A percentile compares a stretch with the other conserved stretches of the same genome.
phyloP scores from a whole-genome alignment of 768 basidiomycete species.

The Leucosporidium creatinivorum region DNA sequence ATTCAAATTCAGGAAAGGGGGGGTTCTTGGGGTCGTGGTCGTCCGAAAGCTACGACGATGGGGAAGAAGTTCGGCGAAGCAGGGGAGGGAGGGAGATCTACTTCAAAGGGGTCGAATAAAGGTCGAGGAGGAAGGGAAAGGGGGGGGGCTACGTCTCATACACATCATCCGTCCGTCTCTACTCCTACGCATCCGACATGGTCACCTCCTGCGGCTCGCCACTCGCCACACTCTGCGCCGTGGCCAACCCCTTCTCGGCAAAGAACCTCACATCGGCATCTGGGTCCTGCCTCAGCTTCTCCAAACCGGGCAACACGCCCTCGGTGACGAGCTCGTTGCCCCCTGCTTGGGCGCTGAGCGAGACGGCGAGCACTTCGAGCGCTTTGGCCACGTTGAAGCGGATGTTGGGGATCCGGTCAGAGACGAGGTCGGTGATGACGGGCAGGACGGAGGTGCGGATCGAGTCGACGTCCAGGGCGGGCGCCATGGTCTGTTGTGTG shows the following conservation, averaged over 20 bases:
- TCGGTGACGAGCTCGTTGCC: slow-evolving; percentile 67
- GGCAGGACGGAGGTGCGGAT: slow-evolving; percentile 76
- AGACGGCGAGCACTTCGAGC: slow-evolving; percentile 73
- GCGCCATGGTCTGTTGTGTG: slow-evolving; percentile 72
- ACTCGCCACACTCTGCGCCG: slow-evolving; percentile 19
- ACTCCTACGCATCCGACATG: slow-evolving; percentile 25
- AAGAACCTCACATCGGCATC: slow-evolving; percentile 98
- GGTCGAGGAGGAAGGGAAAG: not conserved
- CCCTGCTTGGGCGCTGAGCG: slow-evolving; percentile 51
- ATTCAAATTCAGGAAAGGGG: no score
- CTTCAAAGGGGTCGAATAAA: not conserved
- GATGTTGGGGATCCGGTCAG: slow-evolving; percentile 95
- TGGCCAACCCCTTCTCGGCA: slow-evolving; percentile 57
- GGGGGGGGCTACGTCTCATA: not conserved
- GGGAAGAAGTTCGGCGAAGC: not conserved
- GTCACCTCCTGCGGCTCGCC: slow-evolving; percentile 28
- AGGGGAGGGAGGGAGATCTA: not conserved
- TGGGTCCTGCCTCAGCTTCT: slow-evolving; percentile 74
- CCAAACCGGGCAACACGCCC: slow-evolving; percentile 71
- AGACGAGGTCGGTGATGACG: slow-evolving; percentile 69
- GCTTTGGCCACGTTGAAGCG: slow-evolving; percentile 98
- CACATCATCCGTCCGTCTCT: not conserved
- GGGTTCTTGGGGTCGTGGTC: not conserved
- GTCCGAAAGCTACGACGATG: not conserved
- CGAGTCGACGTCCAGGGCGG: slow-evolving; percentile 75